Base-by-base conservation (phyloP, 768 basidiomycete species). In the Royoungia palumana region DNA sequence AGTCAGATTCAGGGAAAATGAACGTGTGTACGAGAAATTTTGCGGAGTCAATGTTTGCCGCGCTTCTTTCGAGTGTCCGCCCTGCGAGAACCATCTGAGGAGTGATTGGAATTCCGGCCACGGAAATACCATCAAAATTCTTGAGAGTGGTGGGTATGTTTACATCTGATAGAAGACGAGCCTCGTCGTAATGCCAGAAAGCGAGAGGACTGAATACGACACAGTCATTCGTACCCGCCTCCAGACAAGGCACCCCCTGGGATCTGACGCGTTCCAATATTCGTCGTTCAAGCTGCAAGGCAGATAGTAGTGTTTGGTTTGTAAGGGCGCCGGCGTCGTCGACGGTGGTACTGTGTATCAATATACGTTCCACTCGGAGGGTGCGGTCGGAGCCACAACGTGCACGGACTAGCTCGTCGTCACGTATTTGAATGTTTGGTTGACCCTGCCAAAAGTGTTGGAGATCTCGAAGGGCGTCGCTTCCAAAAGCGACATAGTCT, bases 51-150 rank as follows among this genome's bases (percentile, higher is more conserved):
- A 82, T 74, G 49, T 74, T 72, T n/a, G 72, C 68, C 28, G 66
- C 44, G 49, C 75, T 74, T 40, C 75, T 76, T 45, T 84, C 79
- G 41, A 72, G 74, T 14, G 72, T 72, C 49, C 86, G 74, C 17
- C 87, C 83, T 8, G 87, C 87, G 32, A 93, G 69, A 25, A 90
- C 85, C 85, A 90, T 90, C 37, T 79, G 74, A 2, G 85, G 79
- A 10, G 81, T 83, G 40, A 92, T 67, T 19, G 79, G 74, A 24
- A 92, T 75, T 22, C 82, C 84, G 41, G 76, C 74, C n/a, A 82
- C 59, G 17, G 84, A 76, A 24, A 79, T 65, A 11, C 52, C 53
- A 56, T 86, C 85, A 35, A 72, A 68, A 32, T 70, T 68, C 50
- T 74, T 77, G 50, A 92, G 70, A 2, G 86, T 82, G 43, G 79